Base-by-base conservation (phyloP, 2,329 filamentous ascomycete species). In the Paraconiothyrium brasiliense region DNA sequence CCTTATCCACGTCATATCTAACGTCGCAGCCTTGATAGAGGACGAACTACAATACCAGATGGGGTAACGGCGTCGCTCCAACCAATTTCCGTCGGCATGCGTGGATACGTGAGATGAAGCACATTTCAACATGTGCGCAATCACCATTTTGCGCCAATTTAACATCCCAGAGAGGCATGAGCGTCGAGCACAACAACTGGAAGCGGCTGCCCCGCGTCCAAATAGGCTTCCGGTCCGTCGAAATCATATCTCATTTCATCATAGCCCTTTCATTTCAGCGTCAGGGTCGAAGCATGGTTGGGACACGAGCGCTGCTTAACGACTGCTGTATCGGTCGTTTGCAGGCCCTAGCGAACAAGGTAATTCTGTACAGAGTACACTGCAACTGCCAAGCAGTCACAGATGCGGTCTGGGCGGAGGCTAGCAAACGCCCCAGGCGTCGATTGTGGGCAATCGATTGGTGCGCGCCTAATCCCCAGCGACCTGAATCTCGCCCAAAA, bases 401-500 rank as follows among this genome's bases (percentile, higher is more conserved):
- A 41, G 55, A 46, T 43, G 34, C 41, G 30, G 51, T 35, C 58
- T 43, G 46, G 39, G 58, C 54, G 41, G 44, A 55, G 39, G 10
- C 37, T 58, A 50, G 27, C 57, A 54, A 50, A 47, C 13, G 20
- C 47, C 46, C 54, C 37, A 39, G 39, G 30, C 44, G 41, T 44
- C 16, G 41, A 16, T 34, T 43, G 41, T 32, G 41, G 27, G 27
- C 32, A 22, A 49, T 2, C 68, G 64, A 75, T 71, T 76, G 72
- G 73, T 57, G 54, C 37, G 66, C 63, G 66, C 58, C 58, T 66
- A 65, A 61, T 56, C 59, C 57, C 57, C 63, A 63, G 66, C 58
- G 62, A 62, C 62, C 67, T 54, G 68, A 71, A 72, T 73, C 66
- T 74, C 66, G 66, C 64, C 65, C 67, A 62, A 63, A 44, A 74